Evolutionary conservation across 352 stramenopile species (phyloP).

Genomic region (Globisporangium abappressorium): DNA sequence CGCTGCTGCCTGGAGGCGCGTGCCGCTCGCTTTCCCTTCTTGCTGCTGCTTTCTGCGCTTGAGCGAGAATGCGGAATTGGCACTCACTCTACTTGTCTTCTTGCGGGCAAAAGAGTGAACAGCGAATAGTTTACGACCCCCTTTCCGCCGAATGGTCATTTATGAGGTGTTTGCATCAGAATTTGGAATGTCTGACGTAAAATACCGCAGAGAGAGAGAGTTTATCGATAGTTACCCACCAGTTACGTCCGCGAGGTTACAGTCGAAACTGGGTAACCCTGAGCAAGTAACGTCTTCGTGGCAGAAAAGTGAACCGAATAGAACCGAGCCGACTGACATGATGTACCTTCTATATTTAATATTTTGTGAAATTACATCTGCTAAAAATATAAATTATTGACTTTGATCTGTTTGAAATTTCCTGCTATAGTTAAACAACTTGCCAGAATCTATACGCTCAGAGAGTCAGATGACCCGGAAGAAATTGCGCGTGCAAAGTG

Average conservation of each 20-base stretch:
- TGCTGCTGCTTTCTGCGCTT: not conserved
- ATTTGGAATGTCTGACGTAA: not conserved
- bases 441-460: not conserved
- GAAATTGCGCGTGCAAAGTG: conserved; percentile 2
- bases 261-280: not conserved
- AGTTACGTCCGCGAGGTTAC: not conserved
- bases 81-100: no score
- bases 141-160: not conserved
- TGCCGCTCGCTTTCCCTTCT: not conserved
- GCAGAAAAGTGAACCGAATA: conserved; percentile 8
- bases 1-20: not conserved
- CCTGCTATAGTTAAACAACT: not conserved
- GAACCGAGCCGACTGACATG: not conserved
- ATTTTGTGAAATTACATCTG: not conserved
- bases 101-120: no score
- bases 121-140: not conserved
- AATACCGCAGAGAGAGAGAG: not conserved
- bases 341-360: not conserved
- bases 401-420: not conserved
- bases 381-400: not conserved
- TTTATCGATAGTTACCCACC: not conserved
- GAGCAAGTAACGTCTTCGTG: not conserved
- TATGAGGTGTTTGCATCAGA: not conserved
- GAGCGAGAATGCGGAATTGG: conserved; percentile 1
- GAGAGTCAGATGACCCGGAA: conserved; percentile 7